Percentiles rank a stretch among this genome's conserved stretches.
Evolutionary conservation across 208 protist genomes (phyloP).

Genomic region (Phytomonas francai): DNA sequence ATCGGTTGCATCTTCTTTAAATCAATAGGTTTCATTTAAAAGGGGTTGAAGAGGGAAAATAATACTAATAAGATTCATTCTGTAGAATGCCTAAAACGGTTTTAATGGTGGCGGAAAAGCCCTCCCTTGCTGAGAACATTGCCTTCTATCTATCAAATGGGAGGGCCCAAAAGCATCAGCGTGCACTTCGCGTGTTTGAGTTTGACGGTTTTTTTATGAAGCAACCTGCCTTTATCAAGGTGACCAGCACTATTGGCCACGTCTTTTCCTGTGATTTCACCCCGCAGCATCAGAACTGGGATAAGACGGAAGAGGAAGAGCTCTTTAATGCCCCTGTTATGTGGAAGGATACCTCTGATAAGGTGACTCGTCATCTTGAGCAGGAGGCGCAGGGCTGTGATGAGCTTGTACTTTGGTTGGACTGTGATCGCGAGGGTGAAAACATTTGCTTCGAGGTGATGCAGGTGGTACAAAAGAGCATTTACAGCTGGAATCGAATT

Average conservation of each 20-base stretch:
- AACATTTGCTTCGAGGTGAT: constrained; percentile 98
- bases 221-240: constrained; percentile 53
- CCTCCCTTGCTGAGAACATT: constrained; percentile 88
- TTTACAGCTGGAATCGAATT: constrained; percentile 58
- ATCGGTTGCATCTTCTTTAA: background rate
- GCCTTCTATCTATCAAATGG: constrained; percentile 81
- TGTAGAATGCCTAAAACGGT: constrained; percentile 44
- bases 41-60: no score
- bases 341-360: constrained; percentile 82
- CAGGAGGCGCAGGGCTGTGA: constrained; percentile 76
- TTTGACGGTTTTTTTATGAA: constrained; percentile 70
- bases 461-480: constrained; percentile 57
- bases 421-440: constrained; percentile 96
- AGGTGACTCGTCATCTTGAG: constrained; percentile 77
- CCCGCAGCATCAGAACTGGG: constrained; percentile 84
- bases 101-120: constrained; percentile 94
- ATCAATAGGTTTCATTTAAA: constrained; percentile 11
- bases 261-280: constrained; percentile 90
- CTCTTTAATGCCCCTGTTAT: constrained; percentile 78
- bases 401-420: constrained; percentile 91
- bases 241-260: constrained; percentile 90
- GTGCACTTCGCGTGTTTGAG: constrained; percentile 83
- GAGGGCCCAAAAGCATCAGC: constrained; percentile 43
- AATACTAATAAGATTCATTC: constrained; percentile 3
- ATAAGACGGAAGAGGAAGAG: constrained; percentile 72